Conservation (phyloP, 805 yeast genomes). For the Sungouiella blattae region DNA sequence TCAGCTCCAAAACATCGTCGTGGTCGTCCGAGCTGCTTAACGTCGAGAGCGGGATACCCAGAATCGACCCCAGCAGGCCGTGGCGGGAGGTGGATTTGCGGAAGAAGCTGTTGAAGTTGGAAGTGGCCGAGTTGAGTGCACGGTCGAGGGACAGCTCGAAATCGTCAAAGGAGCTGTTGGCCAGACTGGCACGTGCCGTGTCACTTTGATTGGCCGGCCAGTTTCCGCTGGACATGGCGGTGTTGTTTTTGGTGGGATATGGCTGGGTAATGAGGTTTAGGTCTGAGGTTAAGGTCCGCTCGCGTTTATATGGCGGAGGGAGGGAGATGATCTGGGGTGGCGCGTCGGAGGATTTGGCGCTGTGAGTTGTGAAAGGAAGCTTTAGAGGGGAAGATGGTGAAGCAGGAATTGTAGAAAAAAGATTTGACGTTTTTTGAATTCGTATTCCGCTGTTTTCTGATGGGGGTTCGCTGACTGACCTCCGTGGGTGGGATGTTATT, state of each 20-base stretch:
- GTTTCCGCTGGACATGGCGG: background rate
- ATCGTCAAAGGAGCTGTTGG: slow-evolving; percentile 50
- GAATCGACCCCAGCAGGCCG: slow-evolving; percentile 16
- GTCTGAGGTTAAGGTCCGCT: too few relatives aligned
- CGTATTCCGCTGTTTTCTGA: too few relatives aligned
- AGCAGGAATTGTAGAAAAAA: too few relatives aligned
- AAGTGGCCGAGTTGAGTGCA: slow-evolving; percentile 52
- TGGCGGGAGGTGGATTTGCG: slow-evolving; percentile 27
- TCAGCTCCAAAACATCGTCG: slow-evolving; percentile 6
- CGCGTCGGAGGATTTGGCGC: too few relatives aligned
- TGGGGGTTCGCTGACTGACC: too few relatives aligned
- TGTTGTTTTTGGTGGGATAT: slow-evolving; percentile 1
- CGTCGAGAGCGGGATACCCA: slow-evolving; percentile 28
- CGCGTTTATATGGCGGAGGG: too few relatives aligned
- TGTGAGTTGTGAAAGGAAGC: too few relatives aligned
- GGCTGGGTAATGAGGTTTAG: too few relatives aligned
- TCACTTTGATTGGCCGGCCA: background rate
- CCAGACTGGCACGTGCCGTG: background rate
- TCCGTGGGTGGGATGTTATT: too few relatives aligned
- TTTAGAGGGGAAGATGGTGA: too few relatives aligned
- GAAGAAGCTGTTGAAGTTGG: slow-evolving; percentile 27
- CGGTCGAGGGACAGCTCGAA: slow-evolving; percentile 64
- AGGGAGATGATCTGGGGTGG: too few relatives aligned
- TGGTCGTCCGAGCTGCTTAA: slow-evolving; percentile 7
- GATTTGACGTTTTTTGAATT: too few relatives aligned